These are phyloP conservation scores for Wickerhamiella occidentalis DNA, from an alignment of 805 yeast genomes.

Conservation along the genomic window DNA sequence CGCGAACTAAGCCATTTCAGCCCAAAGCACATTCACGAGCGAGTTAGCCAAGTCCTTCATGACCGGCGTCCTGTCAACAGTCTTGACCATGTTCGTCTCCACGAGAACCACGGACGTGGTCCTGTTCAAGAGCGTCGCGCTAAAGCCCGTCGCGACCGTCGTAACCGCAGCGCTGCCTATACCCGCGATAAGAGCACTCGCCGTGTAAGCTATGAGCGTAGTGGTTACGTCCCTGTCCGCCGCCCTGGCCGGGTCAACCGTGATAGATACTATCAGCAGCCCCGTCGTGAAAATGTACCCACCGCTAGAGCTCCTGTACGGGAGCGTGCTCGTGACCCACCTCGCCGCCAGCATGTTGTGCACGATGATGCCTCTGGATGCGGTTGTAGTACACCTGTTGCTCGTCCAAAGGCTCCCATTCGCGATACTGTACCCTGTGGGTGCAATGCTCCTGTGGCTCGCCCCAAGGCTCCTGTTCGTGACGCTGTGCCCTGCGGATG, in stretches of 20 bases:
- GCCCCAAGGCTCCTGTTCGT: too few relatives aligned
- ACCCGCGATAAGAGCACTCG: neutral
- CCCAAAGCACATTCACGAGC: constrained; percentile 5
- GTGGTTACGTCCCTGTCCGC: neutral
- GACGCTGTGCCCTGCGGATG: too few relatives aligned
- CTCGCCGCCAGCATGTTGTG: neutral
- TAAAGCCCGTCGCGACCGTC: constrained; percentile 6
- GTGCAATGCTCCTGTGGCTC: too few relatives aligned
- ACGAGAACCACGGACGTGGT: constrained; percentile 3
- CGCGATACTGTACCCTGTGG: too few relatives aligned
- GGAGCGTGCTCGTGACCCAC: neutral
- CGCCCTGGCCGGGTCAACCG: constrained; percentile 14
- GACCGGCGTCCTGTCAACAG: constrained; percentile 8
- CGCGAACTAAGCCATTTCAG: constrained; percentile 6
- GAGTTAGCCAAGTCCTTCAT: constrained; percentile 7
- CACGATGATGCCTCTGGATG: neutral
- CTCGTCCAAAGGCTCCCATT: neutral
- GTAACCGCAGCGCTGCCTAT: constrained; percentile 3
- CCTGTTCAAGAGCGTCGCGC: constrained; percentile 6
- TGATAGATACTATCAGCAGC: neutral
- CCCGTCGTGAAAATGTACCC: neutral
- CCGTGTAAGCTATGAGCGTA: neutral
- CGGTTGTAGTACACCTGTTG: neutral
- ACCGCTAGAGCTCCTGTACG: neutral
- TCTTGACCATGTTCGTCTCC: constrained; percentile 2